These are phyloP conservation scores for Dactylellina parvicollis DNA, from an alignment of 2,329 filamentous ascomycete species.

Conservation along the genomic window DNA sequence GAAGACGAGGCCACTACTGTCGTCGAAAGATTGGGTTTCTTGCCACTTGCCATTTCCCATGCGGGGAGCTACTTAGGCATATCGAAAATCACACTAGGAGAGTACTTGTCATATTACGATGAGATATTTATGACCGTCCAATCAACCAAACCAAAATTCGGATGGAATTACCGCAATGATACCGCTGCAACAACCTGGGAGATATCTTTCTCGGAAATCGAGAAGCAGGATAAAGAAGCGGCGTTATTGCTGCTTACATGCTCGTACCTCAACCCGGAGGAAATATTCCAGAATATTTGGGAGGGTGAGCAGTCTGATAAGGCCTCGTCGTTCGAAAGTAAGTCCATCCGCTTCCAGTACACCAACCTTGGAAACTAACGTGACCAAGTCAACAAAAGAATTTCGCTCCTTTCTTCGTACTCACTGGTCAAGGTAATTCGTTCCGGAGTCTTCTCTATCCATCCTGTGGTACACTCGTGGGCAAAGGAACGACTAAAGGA, in stretches of 20 bases:
- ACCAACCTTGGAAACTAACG: background rate
- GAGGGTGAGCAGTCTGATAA: conserved; percentile 1
- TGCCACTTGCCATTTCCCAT: conserved; percentile 38
- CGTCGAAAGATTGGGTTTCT: conserved; percentile 36
- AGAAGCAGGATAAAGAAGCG: conserved; percentile 35
- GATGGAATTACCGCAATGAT: conserved; percentile 36
- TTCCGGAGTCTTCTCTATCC: conserved; percentile 30
- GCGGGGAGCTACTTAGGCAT: conserved; percentile 38
- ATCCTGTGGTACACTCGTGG: conserved; percentile 54
- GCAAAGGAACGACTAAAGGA: conserved; percentile 24
- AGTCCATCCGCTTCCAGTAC: background rate
- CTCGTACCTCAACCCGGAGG: conserved; percentile 53
- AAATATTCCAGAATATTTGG: conserved; percentile 52
- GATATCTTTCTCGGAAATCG: conserved; percentile 54
- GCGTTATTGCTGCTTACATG: conserved; percentile 52
- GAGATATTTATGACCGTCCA: conserved; percentile 38
- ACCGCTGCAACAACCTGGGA: conserved; percentile 53
- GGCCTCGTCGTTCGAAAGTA: background rate
- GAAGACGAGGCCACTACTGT: conserved; percentile 6
- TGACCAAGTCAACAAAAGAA: conserved; percentile 15
- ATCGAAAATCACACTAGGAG: conserved; percentile 40
- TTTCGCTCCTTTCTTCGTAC: conserved; percentile 32
- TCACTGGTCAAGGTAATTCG: conserved; percentile 4
- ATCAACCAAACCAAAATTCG: conserved; percentile 25
- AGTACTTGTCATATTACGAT: conserved; percentile 46